Evolutionary conservation across 148 eudicot species (phyloP).

Genomic region (Nepenthes mirabilis): DNA sequence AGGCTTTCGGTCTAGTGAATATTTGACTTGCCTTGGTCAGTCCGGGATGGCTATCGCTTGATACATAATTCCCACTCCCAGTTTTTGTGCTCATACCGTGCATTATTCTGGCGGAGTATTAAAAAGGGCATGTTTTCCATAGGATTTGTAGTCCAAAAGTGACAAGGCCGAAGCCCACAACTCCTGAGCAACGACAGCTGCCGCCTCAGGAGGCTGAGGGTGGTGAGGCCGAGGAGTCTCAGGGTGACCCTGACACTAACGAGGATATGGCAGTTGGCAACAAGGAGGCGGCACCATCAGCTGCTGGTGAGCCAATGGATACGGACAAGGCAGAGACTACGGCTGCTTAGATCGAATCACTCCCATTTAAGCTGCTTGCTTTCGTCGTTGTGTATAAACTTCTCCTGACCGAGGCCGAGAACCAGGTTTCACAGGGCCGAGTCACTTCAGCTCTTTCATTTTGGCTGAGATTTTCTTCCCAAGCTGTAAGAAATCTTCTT

Average conservation of each 20-base stretch:
- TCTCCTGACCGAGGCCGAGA: no score
- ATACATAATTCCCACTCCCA: background rate
- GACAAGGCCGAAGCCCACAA: constrained; percentile 61
- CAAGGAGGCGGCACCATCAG: constrained; percentile 26
- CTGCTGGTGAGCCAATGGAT: constrained; percentile 62
- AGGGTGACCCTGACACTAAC: constrained; percentile 5
- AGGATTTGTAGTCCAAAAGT: constrained; percentile 79
- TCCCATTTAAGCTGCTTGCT: no score
- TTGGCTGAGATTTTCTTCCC: no score
- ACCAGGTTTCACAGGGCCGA: no score
- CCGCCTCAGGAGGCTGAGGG: constrained; percentile 32
- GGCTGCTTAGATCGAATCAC: background rate
- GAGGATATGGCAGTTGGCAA: constrained; percentile 24
- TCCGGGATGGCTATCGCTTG: no score
- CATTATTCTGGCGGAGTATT: background rate
- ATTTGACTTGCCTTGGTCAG: no score
- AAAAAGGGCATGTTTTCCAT: background rate
- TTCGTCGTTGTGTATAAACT: no score
- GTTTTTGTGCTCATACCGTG: background rate
- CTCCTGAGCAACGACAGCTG: constrained; percentile 40
- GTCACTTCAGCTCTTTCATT: no score
- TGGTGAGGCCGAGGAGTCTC: constrained; percentile 13
- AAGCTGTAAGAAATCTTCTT: no score
- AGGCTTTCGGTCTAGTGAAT: no score
- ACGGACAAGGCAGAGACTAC: constrained; percentile 23